Base-by-base conservation (phyloP, 2,329 filamentous ascomycete genomes). In the Alternaria arborescens region DNA sequence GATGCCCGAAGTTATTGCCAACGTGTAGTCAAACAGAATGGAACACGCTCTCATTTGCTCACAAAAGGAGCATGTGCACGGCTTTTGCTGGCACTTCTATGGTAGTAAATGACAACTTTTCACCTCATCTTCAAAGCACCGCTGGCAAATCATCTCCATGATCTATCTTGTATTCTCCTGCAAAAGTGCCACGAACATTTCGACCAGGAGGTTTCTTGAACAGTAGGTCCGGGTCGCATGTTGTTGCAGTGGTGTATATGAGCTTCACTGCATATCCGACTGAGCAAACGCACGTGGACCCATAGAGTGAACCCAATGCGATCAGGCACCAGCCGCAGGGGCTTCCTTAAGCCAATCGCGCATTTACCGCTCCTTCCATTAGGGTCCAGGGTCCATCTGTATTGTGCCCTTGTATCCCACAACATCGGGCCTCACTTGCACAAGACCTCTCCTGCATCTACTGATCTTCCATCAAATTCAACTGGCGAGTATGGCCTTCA, bases 391-490 rank as follows among this genome's bases (percentile, higher is more conserved):
- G 18, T 26, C 38, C 3, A 18, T 42, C 10, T 26, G 26, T 30
- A 38, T n/a, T 34, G 47, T 14, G 28, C 20, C 42, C n/a, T 24
- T 8, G n/a, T 52, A 57, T 48, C 48, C 46, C 48, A 36, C 57
- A 12, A 38, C 62, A 61, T 62, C 12, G 12, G 30, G 3, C 44
- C 60, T 61, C 58, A 66, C 60, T 52, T 20, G n/a, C 34, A 16
- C 30, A 58, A 20, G 43, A 58, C 54, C 22, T 24, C 56, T 52
- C 52, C 55, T 64, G 53, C 63, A 66, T 58, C 24, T 16, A 20
- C 20, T 10, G 1, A 36, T 44, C 26, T 51, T 34, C 24, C 8
- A 16, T 8, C 12, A 52, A 30, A 42, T 34, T 28, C 51, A 30
- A 52, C 30, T 20, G 34, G 4, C 6, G 14, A 50, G 8, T 40